Percentiles rank a stretch among this genome's conserved stretches.
phyloP scores from a whole-genome alignment of 2,329 filamentous ascomycete genomes.

The Colletotrichum euphorbiae region DNA sequence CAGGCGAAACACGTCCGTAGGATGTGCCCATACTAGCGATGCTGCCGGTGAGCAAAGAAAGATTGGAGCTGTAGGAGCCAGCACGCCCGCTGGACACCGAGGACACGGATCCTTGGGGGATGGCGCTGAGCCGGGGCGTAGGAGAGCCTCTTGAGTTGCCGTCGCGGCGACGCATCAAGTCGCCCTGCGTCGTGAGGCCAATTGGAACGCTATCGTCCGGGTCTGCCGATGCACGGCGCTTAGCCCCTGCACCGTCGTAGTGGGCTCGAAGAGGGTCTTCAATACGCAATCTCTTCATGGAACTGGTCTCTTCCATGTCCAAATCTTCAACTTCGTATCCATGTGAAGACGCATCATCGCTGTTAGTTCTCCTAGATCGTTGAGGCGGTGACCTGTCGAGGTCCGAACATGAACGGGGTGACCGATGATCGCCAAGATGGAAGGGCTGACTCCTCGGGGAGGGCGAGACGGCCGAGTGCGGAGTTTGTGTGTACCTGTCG shows the following conservation, averaged over 20 bases:
- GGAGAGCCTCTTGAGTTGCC: conserved; percentile 63
- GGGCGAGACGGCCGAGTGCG: conserved; percentile 62
- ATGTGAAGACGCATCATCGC: conserved; percentile 61
- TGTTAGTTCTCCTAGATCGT: conserved; percentile 62
- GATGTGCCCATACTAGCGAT: conserved; percentile 55
- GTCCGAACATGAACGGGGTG: conserved; percentile 56
- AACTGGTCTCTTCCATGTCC: conserved; percentile 64
- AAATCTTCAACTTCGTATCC: conserved; percentile 59
- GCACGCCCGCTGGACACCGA: conserved; percentile 58
- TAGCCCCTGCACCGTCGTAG: conserved; percentile 59
- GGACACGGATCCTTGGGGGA: conserved; percentile 59
- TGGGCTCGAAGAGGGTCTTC: conserved; percentile 56
- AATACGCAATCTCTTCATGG: conserved; percentile 62
- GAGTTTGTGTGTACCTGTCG: conserved; percentile 57
- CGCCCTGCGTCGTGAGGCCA: conserved; percentile 50
- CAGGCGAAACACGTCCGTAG: conserved; percentile 60
- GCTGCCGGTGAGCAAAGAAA: conserved; percentile 56
- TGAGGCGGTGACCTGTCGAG: conserved; percentile 60
- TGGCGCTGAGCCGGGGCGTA: conserved; percentile 60
- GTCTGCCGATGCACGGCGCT: conserved; percentile 68
- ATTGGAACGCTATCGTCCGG: conserved; percentile 54
- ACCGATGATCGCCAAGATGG: conserved; percentile 57
- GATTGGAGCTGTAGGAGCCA: conserved; percentile 61
- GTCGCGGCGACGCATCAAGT: conserved; percentile 62
- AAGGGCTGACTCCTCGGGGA: conserved; percentile 54